phyloP scores from a whole-genome alignment of 805 yeast species.

The Yarrowia alimentaria region DNA sequence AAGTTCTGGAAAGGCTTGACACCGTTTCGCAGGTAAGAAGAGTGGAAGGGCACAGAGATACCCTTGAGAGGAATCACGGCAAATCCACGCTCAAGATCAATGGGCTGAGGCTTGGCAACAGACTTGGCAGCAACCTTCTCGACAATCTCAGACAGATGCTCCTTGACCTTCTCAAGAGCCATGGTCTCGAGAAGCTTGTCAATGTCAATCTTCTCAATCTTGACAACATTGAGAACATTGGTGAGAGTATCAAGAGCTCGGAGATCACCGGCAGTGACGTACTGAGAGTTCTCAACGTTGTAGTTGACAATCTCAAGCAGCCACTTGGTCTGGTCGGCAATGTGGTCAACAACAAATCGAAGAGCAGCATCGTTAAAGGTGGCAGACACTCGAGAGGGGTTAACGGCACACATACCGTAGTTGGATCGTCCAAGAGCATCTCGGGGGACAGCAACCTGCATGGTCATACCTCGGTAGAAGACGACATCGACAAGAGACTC shows the following conservation, averaged over 20 bases:
- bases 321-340: constrained; percentile 83
- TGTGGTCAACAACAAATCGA: constrained; percentile 89
- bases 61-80: constrained; percentile 98
- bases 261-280: constrained; percentile 98
- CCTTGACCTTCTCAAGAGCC: constrained; percentile 83
- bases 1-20: constrained; percentile 98
- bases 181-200: constrained; percentile 78
- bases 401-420: constrained; percentile 98
- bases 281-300: constrained; percentile 97
- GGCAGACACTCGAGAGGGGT: constrained; percentile 87
- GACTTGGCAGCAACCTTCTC: constrained; percentile 81
- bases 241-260: constrained; percentile 91
- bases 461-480: constrained; percentile 99
- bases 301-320: constrained; percentile 95
- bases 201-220: constrained; percentile 90
- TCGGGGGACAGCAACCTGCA: constrained; percentile 99
- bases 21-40: constrained; percentile 96
- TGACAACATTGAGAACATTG: constrained; percentile 88
- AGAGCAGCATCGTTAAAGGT: constrained; percentile 92
- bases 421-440: constrained; percentile 93
- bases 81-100: constrained; percentile 94
- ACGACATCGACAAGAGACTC: constrained; percentile 96
- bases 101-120: constrained; percentile 89
- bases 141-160: constrained; percentile 83
- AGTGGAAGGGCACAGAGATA: constrained; percentile 99